Evolutionary conservation across 257 asterid genomes (phyloP).

Genomic region (Solanum bulbocastanum): DNA sequence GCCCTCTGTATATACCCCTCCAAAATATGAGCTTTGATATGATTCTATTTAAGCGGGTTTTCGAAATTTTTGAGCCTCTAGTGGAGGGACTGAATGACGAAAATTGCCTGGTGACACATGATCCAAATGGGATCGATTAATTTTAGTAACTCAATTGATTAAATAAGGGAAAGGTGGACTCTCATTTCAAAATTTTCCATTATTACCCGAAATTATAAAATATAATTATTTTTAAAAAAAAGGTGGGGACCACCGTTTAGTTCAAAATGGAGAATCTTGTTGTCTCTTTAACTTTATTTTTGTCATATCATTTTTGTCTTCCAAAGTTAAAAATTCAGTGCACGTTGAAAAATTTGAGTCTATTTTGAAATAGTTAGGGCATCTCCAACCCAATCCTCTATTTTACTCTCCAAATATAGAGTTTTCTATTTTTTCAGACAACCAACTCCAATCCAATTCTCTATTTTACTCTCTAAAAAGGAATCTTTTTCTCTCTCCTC

Average conservation of each 20-base stretch:
- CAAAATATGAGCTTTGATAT: not conserved
- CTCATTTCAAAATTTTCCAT: not conserved
- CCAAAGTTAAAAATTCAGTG: not conserved
- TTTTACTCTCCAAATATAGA: no score
- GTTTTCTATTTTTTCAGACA: no score
- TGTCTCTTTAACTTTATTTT: not conserved
- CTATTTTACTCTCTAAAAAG: no score
- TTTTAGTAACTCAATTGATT: no score
- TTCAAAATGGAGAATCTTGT: not conserved
- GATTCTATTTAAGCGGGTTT: not conserved
- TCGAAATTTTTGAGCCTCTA: not conserved
- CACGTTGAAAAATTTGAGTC: not conserved
- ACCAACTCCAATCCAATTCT: no score
- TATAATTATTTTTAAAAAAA: no score
- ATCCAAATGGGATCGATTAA: not conserved
- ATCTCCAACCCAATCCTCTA: no score
- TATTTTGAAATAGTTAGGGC: not conserved
- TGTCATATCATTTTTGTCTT: not conserved
- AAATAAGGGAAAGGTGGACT: not conserved
- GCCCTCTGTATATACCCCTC: conserved; percentile 8
- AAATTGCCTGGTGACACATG: not conserved
- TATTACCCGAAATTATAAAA: no score
- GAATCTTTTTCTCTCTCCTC: no score
- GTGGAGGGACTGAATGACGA: not conserved
- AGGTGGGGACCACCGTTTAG: not conserved